Conservation (phyloP, 768 basidiomycete genomes). For the Gyrodon lividus region DNA sequence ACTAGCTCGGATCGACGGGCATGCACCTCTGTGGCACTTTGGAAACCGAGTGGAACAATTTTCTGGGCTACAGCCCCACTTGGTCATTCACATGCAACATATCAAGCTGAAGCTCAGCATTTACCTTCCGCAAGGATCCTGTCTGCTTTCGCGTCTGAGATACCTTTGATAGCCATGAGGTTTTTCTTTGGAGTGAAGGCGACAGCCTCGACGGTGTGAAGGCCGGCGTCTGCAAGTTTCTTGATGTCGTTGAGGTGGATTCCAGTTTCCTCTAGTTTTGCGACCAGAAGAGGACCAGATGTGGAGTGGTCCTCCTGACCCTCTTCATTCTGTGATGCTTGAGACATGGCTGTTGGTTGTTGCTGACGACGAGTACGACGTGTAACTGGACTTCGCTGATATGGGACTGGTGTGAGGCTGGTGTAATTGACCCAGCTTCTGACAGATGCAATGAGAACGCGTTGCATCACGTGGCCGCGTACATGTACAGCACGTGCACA, state of each 20-base stretch:
- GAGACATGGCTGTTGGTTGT: slow-evolving; percentile 34
- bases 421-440: neutral
- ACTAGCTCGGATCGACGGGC: slow-evolving; percentile 92
- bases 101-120: slow-evolving; percentile 17
- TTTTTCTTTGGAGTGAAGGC: slow-evolving; percentile 96
- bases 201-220: slow-evolving; percentile 92
- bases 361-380: neutral
- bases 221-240: slow-evolving; percentile 89
- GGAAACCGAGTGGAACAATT: slow-evolving; percentile 95
- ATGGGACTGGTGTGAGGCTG: neutral
- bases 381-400: neutral
- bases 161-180: slow-evolving; percentile 89
- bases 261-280: slow-evolving; percentile 85
- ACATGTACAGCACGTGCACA: slow-evolving; percentile 5
- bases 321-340: slow-evolving; percentile 51
- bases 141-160: slow-evolving; percentile 95
- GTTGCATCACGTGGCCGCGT: slow-evolving; percentile 34
- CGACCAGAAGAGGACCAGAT: slow-evolving; percentile 81
- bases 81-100: slow-evolving; percentile 4
- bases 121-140: slow-evolving; percentile 90
- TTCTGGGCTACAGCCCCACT: slow-evolving; percentile 67
- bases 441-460: slow-evolving; percentile 18
- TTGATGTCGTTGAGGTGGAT: slow-evolving; percentile 90
- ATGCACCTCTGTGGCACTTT: slow-evolving; percentile 97
- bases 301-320: slow-evolving; percentile 52